A percentile compares a stretch with the other conserved stretches of the same genome.
Conservation (phyloP, 139 green algal genomes). For the Gonium pectorale region DNA sequence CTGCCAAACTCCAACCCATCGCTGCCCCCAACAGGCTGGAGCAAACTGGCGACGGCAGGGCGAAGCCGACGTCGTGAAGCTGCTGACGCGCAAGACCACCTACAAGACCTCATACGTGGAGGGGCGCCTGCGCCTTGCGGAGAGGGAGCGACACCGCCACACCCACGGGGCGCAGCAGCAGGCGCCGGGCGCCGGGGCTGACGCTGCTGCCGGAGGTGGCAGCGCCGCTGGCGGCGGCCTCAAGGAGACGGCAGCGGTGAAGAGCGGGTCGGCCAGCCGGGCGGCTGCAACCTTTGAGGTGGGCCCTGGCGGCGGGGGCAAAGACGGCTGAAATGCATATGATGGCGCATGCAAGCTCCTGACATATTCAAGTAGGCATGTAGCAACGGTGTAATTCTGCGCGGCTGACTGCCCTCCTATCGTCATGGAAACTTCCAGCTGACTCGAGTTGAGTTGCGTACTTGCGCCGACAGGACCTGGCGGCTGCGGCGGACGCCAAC, state of each 20-base stretch:
- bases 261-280: background rate
- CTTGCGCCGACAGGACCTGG: slow-evolving; percentile 38
- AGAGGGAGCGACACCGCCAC: slow-evolving; percentile 54
- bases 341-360: too few species aligned
- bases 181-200: background rate
- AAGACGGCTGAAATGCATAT: too few species aligned
- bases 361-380: too few species aligned
- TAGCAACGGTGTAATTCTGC: too few species aligned
- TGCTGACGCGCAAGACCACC: slow-evolving; percentile 25
- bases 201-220: background rate
- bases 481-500: slow-evolving; percentile 55
- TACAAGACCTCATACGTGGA: slow-evolving; percentile 59
- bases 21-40: background rate
- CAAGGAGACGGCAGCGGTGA: background rate
- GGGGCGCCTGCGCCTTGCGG: slow-evolving; percentile 58
- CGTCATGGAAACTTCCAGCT: too few species aligned
- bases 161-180: background rate
- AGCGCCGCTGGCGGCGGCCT: background rate
- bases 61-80: slow-evolving; percentile 29
- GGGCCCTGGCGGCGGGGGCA: background rate
- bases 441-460: too few species aligned
- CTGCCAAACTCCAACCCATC: too few species aligned
- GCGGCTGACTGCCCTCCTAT: too few species aligned
- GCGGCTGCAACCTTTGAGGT: background rate
- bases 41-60: slow-evolving; percentile 28